phyloP scores from a whole-genome alignment of 345 rosid genomes.

The Linum lewisii region DNA sequence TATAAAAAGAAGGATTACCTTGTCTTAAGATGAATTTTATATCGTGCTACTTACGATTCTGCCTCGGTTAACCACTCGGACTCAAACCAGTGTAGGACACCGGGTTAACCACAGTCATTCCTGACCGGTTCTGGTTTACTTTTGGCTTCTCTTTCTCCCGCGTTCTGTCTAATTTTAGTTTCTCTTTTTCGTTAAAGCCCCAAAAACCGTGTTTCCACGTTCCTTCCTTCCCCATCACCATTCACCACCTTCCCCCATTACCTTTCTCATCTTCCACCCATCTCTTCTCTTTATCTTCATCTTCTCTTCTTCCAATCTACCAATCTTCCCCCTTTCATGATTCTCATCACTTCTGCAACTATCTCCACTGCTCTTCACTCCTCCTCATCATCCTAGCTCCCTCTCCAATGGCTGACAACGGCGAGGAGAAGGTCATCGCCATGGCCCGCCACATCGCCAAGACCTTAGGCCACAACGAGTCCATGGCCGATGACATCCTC shows the following conservation, averaged over 20 bases:
- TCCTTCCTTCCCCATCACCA: background rate
- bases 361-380: background rate
- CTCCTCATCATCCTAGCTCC: background rate
- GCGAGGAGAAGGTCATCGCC: slow-evolving; percentile 86
- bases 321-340: background rate
- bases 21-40: too few species aligned
- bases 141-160: too few species aligned
- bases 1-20: too few species aligned
- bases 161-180: too few species aligned
- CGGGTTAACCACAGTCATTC: too few species aligned
- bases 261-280: background rate
- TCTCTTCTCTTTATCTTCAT: background rate
- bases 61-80: too few species aligned
- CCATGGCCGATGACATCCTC: slow-evolving; percentile 77
- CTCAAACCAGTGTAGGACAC: too few species aligned
- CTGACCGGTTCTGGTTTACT: too few species aligned
- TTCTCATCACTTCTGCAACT: too few species aligned
- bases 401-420: slow-evolving; percentile 41
- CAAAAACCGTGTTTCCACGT: background rate
- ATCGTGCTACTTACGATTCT: too few species aligned
- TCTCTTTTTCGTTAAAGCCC: background rate
- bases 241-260: background rate
- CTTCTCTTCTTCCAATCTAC: background rate
- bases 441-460: slow-evolving; percentile 91
- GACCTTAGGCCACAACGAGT: slow-evolving; percentile 73